These are phyloP conservation scores for Metschnikowia aberdeeniae DNA, from an alignment of 805 yeast species.

Conservation along the genomic window DNA sequence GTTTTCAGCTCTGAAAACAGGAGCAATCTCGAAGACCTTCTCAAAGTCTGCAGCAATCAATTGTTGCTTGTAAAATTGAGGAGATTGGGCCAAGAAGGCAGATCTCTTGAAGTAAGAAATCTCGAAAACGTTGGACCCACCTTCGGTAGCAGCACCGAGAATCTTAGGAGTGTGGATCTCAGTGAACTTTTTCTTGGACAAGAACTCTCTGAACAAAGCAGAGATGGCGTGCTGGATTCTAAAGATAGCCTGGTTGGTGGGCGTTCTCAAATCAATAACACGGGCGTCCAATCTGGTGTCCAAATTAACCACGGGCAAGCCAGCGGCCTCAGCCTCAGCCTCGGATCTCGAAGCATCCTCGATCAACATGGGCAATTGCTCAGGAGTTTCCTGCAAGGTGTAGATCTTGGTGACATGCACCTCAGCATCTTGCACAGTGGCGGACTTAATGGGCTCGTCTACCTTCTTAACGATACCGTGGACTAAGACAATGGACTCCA, in stretches of 20 bases:
- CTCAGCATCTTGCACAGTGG: slow-evolving; percentile 89
- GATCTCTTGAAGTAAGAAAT: slow-evolving; percentile 87
- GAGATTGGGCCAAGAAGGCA: slow-evolving; percentile 96
- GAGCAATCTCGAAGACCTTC: slow-evolving; percentile 92
- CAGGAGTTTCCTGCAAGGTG: slow-evolving; percentile 84
- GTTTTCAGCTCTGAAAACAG: slow-evolving; percentile 98
- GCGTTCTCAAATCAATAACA: slow-evolving; percentile 94
- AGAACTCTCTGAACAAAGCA: slow-evolving; percentile 83
- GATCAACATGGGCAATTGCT: slow-evolving; percentile 85
- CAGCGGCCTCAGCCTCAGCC: slow-evolving; percentile 86
- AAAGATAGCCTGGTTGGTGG: slow-evolving; percentile 96
- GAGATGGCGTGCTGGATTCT: slow-evolving; percentile 89
- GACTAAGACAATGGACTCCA: slow-evolving; percentile 89
- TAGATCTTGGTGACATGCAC: slow-evolving; percentile 69
- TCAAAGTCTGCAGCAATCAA: slow-evolving; percentile 97
- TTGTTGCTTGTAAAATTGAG: slow-evolving; percentile 97
- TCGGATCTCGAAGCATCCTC: slow-evolving; percentile 97
- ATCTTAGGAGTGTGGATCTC: slow-evolving; percentile 97
- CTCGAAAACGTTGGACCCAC: slow-evolving; percentile 96
- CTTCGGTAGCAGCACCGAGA: slow-evolving; percentile 94
- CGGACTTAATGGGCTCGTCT: slow-evolving; percentile 81
- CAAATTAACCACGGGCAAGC: slow-evolving; percentile 89
- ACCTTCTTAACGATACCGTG: slow-evolving; percentile 81
- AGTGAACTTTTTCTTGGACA: slow-evolving; percentile 61
- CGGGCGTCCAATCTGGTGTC: slow-evolving; percentile 95